These are phyloP conservation scores for Amylocystis lapponica DNA, from an alignment of 768 basidiomycete genomes.

Conservation along the genomic window DNA sequence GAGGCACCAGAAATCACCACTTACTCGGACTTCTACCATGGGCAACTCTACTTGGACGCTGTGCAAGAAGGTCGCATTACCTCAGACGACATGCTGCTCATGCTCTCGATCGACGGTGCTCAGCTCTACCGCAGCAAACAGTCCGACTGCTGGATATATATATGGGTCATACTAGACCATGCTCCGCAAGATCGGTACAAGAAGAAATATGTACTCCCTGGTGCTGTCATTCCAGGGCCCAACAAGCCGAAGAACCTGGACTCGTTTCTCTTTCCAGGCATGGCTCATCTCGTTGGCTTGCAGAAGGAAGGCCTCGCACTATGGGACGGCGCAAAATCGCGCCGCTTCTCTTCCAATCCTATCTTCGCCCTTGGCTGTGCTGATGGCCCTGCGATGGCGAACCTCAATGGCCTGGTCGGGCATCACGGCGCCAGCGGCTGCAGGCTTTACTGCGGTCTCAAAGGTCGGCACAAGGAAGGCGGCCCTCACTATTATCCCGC, in stretches of 20 bases:
- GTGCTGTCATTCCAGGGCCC: slow-evolving; percentile 26
- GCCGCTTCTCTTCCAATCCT: neutral
- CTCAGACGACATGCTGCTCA: slow-evolving; percentile 19
- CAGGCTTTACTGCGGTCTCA: slow-evolving; percentile 24
- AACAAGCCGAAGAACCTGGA: slow-evolving; percentile 27
- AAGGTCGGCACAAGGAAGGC: slow-evolving; percentile 26
- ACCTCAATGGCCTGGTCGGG: slow-evolving; percentile 30
- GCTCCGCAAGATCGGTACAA: slow-evolving; percentile 24
- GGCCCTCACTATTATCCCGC: slow-evolving; percentile 34
- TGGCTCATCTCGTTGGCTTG: slow-evolving; percentile 25
- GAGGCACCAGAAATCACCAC: slow-evolving; percentile 18
- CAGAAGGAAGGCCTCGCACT: slow-evolving; percentile 21
- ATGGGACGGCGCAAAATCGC: slow-evolving; percentile 20
- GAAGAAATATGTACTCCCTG: slow-evolving; percentile 23
- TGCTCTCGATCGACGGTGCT: slow-evolving; percentile 23
- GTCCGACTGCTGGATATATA: slow-evolving; percentile 30
- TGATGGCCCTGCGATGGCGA: slow-evolving; percentile 8
- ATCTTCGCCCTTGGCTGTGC: slow-evolving; percentile 7
- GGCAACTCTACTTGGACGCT: slow-evolving; percentile 21
- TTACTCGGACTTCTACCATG: slow-evolving; percentile 18
- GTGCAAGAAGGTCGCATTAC: slow-evolving; percentile 12
- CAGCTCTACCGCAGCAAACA: slow-evolving; percentile 26
- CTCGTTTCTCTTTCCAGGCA: slow-evolving; percentile 25
- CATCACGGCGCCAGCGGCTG: slow-evolving; percentile 35
- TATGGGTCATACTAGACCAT: slow-evolving; percentile 24